Conservation (phyloP, 495 filamentous ascomycete species). For the Podospora pseudoanserina region DNA sequence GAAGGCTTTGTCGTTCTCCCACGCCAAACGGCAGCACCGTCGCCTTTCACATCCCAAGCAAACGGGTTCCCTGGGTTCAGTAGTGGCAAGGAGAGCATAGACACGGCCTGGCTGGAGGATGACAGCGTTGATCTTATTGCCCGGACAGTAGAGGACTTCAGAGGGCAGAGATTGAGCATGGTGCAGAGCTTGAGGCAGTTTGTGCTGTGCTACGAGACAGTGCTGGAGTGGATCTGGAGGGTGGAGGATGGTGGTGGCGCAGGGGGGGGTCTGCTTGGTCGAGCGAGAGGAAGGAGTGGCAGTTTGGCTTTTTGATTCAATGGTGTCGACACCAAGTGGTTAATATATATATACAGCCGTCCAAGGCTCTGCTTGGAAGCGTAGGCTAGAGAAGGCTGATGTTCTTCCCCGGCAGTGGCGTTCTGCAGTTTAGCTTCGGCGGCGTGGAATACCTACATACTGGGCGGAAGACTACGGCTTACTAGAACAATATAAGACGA, state of each 20-base stretch:
- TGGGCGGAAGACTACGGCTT: too few relatives aligned
- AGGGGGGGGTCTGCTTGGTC: not conserved
- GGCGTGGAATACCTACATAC: too few relatives aligned
- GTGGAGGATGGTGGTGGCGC: constrained; percentile 31
- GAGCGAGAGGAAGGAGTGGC: constrained; percentile 26
- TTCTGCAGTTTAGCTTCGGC: too few relatives aligned
- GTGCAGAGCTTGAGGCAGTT: constrained; percentile 93
- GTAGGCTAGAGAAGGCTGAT: too few relatives aligned
- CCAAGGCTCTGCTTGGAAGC: too few relatives aligned
- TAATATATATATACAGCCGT: not conserved
- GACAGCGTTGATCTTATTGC: constrained; percentile 72
- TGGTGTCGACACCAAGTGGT: not conserved
- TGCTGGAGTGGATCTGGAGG: constrained; percentile 76
- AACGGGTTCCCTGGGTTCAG: not conserved
- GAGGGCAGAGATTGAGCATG: constrained; percentile 87
- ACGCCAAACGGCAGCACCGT: not conserved
- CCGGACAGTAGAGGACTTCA: constrained; percentile 84
- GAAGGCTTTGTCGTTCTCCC: not conserved
- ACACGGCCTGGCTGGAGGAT: constrained; percentile 44
- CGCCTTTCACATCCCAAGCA: not conserved
- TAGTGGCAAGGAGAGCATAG: constrained; percentile 19
- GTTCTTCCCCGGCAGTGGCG: not conserved
- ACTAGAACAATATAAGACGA: too few relatives aligned
- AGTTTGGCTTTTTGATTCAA: constrained; percentile 23
- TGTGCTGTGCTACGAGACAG: constrained; percentile 93